phyloP scores from a whole-genome alignment of 1,139 yeast species.

The Kodamaea fungicola region DNA sequence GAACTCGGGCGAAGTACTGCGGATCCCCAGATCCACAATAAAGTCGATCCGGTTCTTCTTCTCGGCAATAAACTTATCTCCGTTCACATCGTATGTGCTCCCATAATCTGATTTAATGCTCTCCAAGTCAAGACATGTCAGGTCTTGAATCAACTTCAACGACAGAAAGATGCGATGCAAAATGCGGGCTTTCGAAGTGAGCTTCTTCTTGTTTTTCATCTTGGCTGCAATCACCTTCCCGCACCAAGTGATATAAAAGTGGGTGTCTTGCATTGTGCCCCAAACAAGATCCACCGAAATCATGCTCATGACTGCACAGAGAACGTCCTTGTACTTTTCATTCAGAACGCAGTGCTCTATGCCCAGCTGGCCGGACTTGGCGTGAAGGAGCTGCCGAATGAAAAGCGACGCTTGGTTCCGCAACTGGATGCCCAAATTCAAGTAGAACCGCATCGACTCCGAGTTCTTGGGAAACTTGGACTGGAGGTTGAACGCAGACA shows the following conservation, averaged over 20 bases:
- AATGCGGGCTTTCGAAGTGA: constrained; percentile 73
- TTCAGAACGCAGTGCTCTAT: constrained; percentile 51
- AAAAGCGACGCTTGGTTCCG: constrained; percentile 73
- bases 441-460: constrained; percentile 64
- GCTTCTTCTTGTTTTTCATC: constrained; percentile 59
- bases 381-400: constrained; percentile 47
- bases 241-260: constrained; percentile 70
- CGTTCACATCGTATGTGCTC: constrained; percentile 35
- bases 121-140: constrained; percentile 54
- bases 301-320: constrained; percentile 84
- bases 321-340: constrained; percentile 79
- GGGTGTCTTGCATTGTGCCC: constrained; percentile 90
- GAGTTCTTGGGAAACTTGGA: constrained; percentile 62
- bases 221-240: constrained; percentile 70
- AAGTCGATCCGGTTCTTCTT: constrained; percentile 30
- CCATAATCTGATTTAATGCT: constrained; percentile 37
- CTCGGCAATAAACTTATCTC: constrained; percentile 26
- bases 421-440: constrained; percentile 68
- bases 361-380: constrained; percentile 31
- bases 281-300: constrained; percentile 84
- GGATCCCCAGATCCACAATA: constrained; percentile 34
- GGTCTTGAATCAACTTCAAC: constrained; percentile 70
- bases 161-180: constrained; percentile 78
- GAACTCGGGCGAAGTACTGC: constrained; percentile 37
- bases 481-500: constrained; percentile 76